phyloP scores from a whole-genome alignment of 257 asterid species.

The Solanum gracilifrons region DNA sequence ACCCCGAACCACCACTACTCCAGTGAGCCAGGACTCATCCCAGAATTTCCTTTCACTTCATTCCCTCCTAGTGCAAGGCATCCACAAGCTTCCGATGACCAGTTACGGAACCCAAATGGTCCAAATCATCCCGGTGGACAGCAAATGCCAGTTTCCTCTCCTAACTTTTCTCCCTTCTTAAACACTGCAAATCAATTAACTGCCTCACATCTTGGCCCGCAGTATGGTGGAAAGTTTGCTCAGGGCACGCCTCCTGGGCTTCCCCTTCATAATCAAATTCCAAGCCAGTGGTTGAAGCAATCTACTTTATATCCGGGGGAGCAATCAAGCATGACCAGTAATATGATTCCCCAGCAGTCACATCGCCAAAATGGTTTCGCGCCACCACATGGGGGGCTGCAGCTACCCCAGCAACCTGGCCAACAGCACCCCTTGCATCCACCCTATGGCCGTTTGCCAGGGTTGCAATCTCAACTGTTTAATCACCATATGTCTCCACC shows the following conservation, averaged over 20 bases:
- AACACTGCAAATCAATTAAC: slow-evolving; percentile 46
- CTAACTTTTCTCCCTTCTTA: slow-evolving; percentile 45
- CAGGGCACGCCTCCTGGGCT: slow-evolving; percentile 50
- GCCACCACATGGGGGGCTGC: slow-evolving; percentile 52
- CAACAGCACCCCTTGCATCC: slow-evolving; percentile 52
- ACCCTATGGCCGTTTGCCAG: slow-evolving; percentile 43
- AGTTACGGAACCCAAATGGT: slow-evolving; percentile 25
- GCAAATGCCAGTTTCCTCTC: slow-evolving; percentile 36
- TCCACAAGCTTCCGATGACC: slow-evolving; percentile 61
- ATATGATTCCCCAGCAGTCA: slow-evolving; percentile 40
- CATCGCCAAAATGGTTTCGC: slow-evolving; percentile 56
- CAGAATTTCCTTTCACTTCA: slow-evolving; percentile 61
- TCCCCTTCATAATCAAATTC: slow-evolving; percentile 46
- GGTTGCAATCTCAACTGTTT: slow-evolving; percentile 42
- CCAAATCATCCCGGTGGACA: slow-evolving; percentile 32
- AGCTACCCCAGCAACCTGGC: slow-evolving; percentile 53
- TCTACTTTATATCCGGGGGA: slow-evolving; percentile 33
- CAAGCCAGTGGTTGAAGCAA: slow-evolving; percentile 55
- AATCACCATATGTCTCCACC: slow-evolving; percentile 47
- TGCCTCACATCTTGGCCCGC: slow-evolving; percentile 46
- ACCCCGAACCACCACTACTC: slow-evolving; percentile 44
- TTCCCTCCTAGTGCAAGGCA: slow-evolving; percentile 64
- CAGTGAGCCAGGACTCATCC: slow-evolving; percentile 59
- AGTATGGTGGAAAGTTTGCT: slow-evolving; percentile 58
- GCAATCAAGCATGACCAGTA: slow-evolving; percentile 40